Evolutionary conservation across 1,284 basidiomycete genomes (phyloP), one percentile per base, ranked within the genome.

Genomic region (Phylloporus gajari): DNA sequence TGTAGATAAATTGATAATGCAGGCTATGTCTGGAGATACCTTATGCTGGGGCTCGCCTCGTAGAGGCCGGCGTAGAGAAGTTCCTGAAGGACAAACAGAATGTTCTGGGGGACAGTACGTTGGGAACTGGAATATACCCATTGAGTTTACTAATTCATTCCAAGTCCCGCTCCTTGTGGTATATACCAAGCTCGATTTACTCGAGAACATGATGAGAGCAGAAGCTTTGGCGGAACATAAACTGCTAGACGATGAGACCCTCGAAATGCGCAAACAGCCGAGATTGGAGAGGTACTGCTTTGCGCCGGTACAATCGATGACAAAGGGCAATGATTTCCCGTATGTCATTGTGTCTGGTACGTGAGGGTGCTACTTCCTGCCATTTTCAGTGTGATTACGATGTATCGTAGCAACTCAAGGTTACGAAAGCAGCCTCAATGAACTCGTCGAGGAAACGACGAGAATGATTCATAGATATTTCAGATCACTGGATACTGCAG

Each of bases 151-250:
- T 56, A 11, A 65, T 35, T 11, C 42, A n/a, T n/a, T 48, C 5
- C 1, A 21, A 76, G 71, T 67, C 42, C 71, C 69, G 11, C 65
- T 70, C 15, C n/a, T 72, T 3, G 61, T 72, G 4, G 69, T 70
- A n/a, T 59, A 67, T 32, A 72, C 71, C 23, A 72, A 72, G n/a
- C 21, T 70, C 11, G 71, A 72, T 38, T 19, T 62, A 23, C 68
- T 72, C 11, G 59, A 27, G 19, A 44, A 64, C 25, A 40, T n/a
- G 23, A 3, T 69, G 1, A 25, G 30, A 35, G n/a, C 30, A 11
- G 60, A 68, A 8, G 42, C 23, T 3, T 19, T 65, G 19, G 12
- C 35, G n/a, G 11, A 42, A 4, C 13, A 15, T 6, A 3, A 51
- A 27, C 4, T 8, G 0, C 8, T 40, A 12, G 6, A 25, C 9